Base-by-base conservation (phyloP, 768 basidiomycete genomes). In the Pilatotrama ljubarskyi region DNA sequence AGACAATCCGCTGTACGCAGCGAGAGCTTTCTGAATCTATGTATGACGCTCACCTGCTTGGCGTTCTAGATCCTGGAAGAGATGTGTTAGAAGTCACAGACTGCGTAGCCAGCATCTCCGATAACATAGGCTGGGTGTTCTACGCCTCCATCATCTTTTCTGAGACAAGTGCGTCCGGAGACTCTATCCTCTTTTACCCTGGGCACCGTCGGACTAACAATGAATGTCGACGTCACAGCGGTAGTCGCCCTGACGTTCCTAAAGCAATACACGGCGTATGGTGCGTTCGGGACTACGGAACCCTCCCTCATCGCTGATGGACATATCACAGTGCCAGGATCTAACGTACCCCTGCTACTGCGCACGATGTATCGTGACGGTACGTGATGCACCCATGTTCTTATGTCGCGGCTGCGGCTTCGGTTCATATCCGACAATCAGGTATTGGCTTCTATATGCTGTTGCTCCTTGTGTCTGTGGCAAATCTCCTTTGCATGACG, bases 291-390 rank as follows among this genome's bases (percentile, higher is more conserved):
- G 15, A 32, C n/a, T 22, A 0, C 1, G 13, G n/a, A 25, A 14
- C 1, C 8, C 32, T 47, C 18, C 15, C 15, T 15, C 2, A 25
- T 9, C 26, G 2, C 35, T 17, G 10, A 5, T 15, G 26, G 4
- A 32, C 9, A 1, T 18, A 4, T 24, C 10, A 2, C 32, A 54
- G 52, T 32, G 7, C 26, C 18, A 9, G 42, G 43, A 20, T 20
- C n/a, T 3, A 20, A 17, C 1, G 15, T 54, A 8, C 52, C 52
- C 2, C 43, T 42, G 2, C 29, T 61, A 11, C 14, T 61, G 2
- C 52, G 40, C 7, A 61, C 59, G 0, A 55, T 61, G 59, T 61
- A 61, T 18, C 52, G 59, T 0, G 59, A 61, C 10, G 59, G 59
- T 55, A 14, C 47, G 46, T 44, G 29, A 13, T 18, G 29, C 14